Evolutionary conservation across 2,329 filamentous ascomycete genomes (phyloP).

Genomic region (Ophiosphaerella korrae): DNA sequence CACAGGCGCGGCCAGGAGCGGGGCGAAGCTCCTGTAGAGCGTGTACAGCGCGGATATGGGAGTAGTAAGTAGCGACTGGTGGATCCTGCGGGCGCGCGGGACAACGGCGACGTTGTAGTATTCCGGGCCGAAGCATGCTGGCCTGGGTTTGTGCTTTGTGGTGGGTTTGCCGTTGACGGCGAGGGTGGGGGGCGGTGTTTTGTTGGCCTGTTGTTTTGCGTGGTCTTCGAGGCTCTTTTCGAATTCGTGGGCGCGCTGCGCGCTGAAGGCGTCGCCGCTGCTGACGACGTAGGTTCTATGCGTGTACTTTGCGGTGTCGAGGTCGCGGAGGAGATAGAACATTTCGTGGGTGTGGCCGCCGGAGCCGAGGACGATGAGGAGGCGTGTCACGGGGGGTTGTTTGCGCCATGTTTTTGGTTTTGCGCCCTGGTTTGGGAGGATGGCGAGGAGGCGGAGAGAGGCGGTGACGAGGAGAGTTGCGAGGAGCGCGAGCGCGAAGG

Average conservation of each 20-base stretch:
- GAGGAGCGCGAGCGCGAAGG: slow-evolving; percentile 40
- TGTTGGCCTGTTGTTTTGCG: slow-evolving; percentile 7
- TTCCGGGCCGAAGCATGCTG: slow-evolving; percentile 25
- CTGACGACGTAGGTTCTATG: slow-evolving; percentile 84
- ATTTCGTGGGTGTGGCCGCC: slow-evolving; percentile 96
- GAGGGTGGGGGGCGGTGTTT: background rate
- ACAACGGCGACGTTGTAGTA: slow-evolving; percentile 71
- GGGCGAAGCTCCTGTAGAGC: slow-evolving; percentile 64
- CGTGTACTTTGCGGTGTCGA: slow-evolving; percentile 53
- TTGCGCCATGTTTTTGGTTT: slow-evolving; percentile 23
- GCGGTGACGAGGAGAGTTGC: slow-evolving; percentile 40
- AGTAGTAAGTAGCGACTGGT: slow-evolving; percentile 77
- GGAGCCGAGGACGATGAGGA: slow-evolving; percentile 84
- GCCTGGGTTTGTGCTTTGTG: background rate
- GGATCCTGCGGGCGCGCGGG: slow-evolving; percentile 77
- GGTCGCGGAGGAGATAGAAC: slow-evolving; percentile 76
- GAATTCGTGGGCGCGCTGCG: slow-evolving; percentile 66
- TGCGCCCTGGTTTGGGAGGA: slow-evolving; percentile 43
- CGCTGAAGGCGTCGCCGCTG: slow-evolving; percentile 75
- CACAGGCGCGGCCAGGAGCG: slow-evolving; percentile 53
- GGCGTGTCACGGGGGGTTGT: slow-evolving; percentile 57
- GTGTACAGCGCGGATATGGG: slow-evolving; percentile 71
- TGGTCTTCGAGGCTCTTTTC: slow-evolving; percentile 52
- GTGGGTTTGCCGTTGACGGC: slow-evolving; percentile 3
- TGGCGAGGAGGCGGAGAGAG: slow-evolving; percentile 47